Evolutionary conservation across 495 filamentous ascomycete genomes (phyloP).

Genomic region (Friedmanniomyces endolithicus): DNA sequence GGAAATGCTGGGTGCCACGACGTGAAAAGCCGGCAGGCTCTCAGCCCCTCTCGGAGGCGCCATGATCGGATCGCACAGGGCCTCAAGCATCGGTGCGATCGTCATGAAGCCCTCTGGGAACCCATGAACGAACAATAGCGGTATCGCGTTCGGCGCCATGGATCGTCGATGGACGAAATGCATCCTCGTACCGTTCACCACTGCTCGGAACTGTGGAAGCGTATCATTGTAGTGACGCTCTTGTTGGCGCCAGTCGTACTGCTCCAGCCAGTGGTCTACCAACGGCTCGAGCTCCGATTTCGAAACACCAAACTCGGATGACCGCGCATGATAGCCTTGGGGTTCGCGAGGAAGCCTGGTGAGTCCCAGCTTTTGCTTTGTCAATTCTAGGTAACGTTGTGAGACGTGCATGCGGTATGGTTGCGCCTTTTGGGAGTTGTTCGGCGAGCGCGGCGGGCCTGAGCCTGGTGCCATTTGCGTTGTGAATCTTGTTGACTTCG

Average conservation of each 20-base stretch:
- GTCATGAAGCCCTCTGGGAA: constrained; percentile 31
- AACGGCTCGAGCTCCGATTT: constrained; percentile 29
- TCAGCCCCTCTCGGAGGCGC: constrained; percentile 10
- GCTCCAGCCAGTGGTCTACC: constrained; percentile 37
- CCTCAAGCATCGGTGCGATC: constrained; percentile 25
- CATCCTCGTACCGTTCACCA: constrained; percentile 31
- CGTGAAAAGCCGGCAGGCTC: constrained; percentile 26
- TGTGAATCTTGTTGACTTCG: background rate
- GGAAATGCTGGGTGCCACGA: constrained; percentile 31
- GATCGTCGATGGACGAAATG: constrained; percentile 32
- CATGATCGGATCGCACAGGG: constrained; percentile 24
- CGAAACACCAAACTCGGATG: constrained; percentile 26
- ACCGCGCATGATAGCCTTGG: constrained; percentile 17
- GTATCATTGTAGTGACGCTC: constrained; percentile 43
- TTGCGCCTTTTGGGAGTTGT: constrained; percentile 31
- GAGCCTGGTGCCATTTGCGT: constrained; percentile 9
- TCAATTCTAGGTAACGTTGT: constrained; percentile 30
- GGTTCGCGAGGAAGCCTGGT: constrained; percentile 28
- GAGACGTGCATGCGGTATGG: constrained; percentile 26
- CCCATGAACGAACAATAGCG: constrained; percentile 30
- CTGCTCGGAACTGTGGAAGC: constrained; percentile 49
- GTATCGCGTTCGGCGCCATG: constrained; percentile 24
- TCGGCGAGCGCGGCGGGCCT: constrained; percentile 30
- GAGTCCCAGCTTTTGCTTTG: constrained; percentile 31
- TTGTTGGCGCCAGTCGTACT: constrained; percentile 48